These are phyloP conservation scores for Exophiala aquamarina DNA, from an alignment of 2,329 filamentous ascomycete genomes.

Conservation along the genomic window DNA sequence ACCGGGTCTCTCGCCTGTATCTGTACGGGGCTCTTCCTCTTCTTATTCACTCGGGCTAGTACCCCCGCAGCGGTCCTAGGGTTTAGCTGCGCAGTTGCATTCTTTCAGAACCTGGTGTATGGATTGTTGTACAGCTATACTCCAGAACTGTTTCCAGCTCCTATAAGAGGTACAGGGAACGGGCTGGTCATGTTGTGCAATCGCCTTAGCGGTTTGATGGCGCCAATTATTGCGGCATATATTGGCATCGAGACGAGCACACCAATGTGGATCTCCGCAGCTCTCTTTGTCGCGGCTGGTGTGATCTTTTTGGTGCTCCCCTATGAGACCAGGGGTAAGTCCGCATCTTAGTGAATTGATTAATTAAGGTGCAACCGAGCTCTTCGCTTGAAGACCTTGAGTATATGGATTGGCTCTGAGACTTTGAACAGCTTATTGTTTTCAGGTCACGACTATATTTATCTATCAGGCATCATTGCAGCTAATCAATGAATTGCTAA, in stretches of 20 bases:
- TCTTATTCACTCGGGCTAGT: conserved; percentile 68
- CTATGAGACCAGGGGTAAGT: conserved; percentile 18
- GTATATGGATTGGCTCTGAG: too few species aligned
- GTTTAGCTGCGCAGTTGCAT: conserved; percentile 55
- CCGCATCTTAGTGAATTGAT: too few species aligned
- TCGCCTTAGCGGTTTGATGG: conserved; percentile 71
- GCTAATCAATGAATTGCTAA: too few species aligned
- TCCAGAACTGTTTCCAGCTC: conserved; percentile 65
- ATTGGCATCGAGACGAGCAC: conserved; percentile 26
- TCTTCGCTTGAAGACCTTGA: too few species aligned
- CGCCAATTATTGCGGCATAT: conserved; percentile 52
- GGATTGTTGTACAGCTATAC: conserved; percentile 76
- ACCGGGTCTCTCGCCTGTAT: conserved; percentile 64
- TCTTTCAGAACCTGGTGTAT: conserved; percentile 10
- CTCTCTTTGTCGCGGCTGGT: conserved; percentile 31
- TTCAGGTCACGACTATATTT: too few species aligned
- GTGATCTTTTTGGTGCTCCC: conserved; percentile 13
- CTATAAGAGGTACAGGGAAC: conserved; percentile 72
- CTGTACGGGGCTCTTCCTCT: conserved; percentile 67
- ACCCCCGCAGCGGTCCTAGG: conserved; percentile 63
- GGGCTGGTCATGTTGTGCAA: conserved; percentile 70
- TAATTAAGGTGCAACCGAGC: too few species aligned
- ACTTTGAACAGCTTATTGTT: too few species aligned
- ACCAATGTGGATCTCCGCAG: conserved; percentile 39
- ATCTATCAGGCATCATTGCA: too few species aligned